These are phyloP conservation scores for Starmerella riodocensis DNA, from an alignment of 805 yeast genomes.

Conservation along the genomic window DNA sequence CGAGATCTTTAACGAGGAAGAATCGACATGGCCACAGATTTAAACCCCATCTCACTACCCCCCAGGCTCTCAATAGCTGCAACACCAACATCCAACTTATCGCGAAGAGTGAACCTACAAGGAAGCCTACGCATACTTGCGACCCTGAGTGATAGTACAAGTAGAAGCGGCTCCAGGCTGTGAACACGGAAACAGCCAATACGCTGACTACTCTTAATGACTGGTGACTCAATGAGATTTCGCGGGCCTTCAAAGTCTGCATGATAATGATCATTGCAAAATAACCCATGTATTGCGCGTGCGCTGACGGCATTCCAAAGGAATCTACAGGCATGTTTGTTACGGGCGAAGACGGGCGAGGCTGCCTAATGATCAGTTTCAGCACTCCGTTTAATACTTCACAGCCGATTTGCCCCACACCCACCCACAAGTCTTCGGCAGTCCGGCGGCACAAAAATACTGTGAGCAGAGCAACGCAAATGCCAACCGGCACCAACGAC, in stretches of 20 bases:
- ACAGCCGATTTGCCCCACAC: constrained; percentile 71
- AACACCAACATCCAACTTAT: constrained; percentile 41
- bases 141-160: constrained; percentile 58
- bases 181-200: constrained; percentile 28
- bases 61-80: constrained; percentile 47
- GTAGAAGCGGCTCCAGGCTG: constrained; percentile 61
- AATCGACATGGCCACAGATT: constrained; percentile 40
- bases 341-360: constrained; percentile 44
- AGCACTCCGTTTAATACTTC: constrained; percentile 59
- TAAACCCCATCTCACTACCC: constrained; percentile 53
- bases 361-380: constrained; percentile 51
- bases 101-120: constrained; percentile 51
- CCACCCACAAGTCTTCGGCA: constrained; percentile 68
- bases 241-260: constrained; percentile 22
- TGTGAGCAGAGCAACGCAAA: constrained; percentile 65
- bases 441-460: constrained; percentile 78
- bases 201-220: constrained; percentile 20
- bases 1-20: constrained; percentile 30
- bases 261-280: constrained; percentile 32
- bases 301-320: constrained; percentile 96
- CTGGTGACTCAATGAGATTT: constrained; percentile 14
- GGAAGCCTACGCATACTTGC: constrained; percentile 65
- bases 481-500: constrained; percentile 67
- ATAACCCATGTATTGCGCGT: constrained; percentile 89
- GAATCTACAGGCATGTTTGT: constrained; percentile 33